phyloP scores from a whole-genome alignment of 2,329 filamentous ascomycete genomes.

The Stagonosporopsis rhizophila region DNA sequence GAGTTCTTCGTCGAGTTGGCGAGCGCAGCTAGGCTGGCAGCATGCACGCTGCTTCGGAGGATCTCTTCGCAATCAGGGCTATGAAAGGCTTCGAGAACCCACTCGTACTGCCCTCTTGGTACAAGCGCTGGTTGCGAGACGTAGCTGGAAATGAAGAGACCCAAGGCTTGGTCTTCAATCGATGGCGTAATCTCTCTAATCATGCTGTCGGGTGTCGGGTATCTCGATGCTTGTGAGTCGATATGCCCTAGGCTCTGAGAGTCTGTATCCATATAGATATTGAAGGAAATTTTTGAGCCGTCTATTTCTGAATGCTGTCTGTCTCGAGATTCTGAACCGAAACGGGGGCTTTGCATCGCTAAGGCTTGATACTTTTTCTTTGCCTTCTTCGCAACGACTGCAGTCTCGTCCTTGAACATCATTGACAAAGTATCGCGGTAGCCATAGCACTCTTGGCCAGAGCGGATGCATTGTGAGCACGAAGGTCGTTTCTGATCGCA shows the following conservation, averaged over 20 bases:
- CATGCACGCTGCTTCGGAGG: slow-evolving; percentile 32
- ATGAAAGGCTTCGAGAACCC: slow-evolving; percentile 31
- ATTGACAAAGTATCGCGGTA: slow-evolving; percentile 41
- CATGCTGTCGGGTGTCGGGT: slow-evolving; percentile 24
- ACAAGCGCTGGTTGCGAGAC: slow-evolving; percentile 32
- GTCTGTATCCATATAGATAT: background rate
- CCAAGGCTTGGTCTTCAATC: slow-evolving; percentile 38
- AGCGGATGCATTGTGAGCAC: slow-evolving; percentile 42
- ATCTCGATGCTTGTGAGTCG: slow-evolving; percentile 6
- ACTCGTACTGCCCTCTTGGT: slow-evolving; percentile 39
- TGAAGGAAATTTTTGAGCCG: background rate
- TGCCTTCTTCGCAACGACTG: slow-evolving; percentile 34
- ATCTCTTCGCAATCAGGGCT: slow-evolving; percentile 26
- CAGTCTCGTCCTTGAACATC: slow-evolving; percentile 44
- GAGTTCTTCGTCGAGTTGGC: slow-evolving; percentile 34
- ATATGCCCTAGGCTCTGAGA: background rate
- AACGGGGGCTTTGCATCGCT: slow-evolving; percentile 19
- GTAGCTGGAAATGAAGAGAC: slow-evolving; percentile 42
- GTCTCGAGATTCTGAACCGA: background rate
- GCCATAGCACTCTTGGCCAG: slow-evolving; percentile 37
- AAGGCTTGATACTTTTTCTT: slow-evolving; percentile 34
- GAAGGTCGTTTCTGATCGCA: slow-evolving; percentile 45
- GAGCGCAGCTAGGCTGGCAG: slow-evolving; percentile 35
- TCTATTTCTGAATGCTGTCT: background rate
- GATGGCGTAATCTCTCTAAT: slow-evolving; percentile 25